Percentiles rank a stretch among this genome's conserved stretches.
Conservation (phyloP, 129 eudicot genomes). For the Logfia minima region DNA sequence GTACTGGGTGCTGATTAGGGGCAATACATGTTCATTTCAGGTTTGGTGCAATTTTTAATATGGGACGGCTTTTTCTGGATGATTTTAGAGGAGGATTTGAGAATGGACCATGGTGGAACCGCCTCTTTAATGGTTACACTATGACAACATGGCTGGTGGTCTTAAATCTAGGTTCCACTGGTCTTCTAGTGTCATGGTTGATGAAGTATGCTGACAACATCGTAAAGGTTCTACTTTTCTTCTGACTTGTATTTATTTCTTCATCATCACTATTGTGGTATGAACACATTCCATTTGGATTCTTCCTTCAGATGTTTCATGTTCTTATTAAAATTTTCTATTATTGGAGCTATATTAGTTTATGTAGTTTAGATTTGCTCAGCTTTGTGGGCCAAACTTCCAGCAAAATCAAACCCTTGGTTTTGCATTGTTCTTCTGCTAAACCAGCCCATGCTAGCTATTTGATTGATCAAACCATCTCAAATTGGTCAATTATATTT, state of each 20-base stretch:
- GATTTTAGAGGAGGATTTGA: constrained; percentile 91
- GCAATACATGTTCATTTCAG: constrained; percentile 37
- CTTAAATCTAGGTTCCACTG: constrained; percentile 87
- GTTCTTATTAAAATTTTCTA: background rate
- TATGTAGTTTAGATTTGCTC: constrained; percentile 1
- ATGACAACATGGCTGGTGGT: constrained; percentile 91
- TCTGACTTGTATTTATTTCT: background rate
- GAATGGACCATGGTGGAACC: constrained; percentile 90
- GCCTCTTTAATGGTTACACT: constrained; percentile 79
- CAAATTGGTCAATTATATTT: constrained; percentile 12
- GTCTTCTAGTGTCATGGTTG: constrained; percentile 89
- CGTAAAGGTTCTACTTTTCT: constrained; percentile 58
- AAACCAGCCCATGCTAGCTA: constrained; percentile 1
- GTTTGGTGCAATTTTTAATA: constrained; percentile 85
- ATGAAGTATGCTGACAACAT: constrained; percentile 99
- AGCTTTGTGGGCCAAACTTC: constrained; percentile 3
- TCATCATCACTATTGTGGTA: constrained; percentile 15
- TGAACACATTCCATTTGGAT: background rate
- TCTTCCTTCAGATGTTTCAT: constrained; percentile 1
- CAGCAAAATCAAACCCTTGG: background rate
- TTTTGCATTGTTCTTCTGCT: constrained; percentile 11
- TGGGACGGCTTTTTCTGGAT: constrained; percentile 74
- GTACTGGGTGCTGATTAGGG: background rate
- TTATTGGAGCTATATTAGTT: constrained; percentile 4
- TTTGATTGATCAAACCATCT: constrained; percentile 19